These are phyloP conservation scores for Cyclostephanos invisitatus DNA, from an alignment of 108 stramenopile species.

Conservation along the genomic window DNA sequence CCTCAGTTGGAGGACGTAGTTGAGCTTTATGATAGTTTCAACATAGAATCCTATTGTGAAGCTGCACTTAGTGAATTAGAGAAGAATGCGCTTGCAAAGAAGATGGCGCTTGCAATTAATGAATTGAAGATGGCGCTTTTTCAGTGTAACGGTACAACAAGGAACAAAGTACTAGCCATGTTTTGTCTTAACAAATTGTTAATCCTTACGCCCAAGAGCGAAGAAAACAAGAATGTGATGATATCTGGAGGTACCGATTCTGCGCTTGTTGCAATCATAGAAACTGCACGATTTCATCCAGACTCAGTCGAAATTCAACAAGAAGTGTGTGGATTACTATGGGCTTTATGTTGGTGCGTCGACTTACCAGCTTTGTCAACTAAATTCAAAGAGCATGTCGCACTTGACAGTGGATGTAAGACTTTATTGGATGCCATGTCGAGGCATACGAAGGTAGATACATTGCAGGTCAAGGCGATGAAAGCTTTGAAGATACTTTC, in stretches of 20 bases:
- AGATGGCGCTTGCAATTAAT: no score
- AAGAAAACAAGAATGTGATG: conserved; percentile 31
- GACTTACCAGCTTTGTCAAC: conserved; percentile 12
- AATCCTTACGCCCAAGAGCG: conserved; percentile 31
- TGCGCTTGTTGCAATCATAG: conserved; percentile 41
- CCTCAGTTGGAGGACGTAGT: conserved; percentile 13
- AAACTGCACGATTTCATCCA: conserved; percentile 49
- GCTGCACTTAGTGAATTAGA: conserved; percentile 23
- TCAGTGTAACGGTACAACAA: conserved; percentile 5
- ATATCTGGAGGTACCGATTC: conserved; percentile 21
- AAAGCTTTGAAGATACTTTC: conserved; percentile 41
- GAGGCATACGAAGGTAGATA: conserved; percentile 17
- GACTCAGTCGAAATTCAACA: conserved; percentile 30
- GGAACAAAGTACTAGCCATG: conserved; percentile 21
- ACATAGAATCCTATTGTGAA: conserved; percentile 11
- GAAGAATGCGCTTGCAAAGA: no score
- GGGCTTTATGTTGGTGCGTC: neutral
- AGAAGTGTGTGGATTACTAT: conserved; percentile 36
- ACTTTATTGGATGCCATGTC: conserved; percentile 33
- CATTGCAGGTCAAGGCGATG: conserved; percentile 36
- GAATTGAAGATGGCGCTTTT: conserved; percentile 11
- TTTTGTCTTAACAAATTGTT: conserved; percentile 36
- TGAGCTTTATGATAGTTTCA: conserved; percentile 16
- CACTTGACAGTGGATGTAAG: conserved; percentile 32
- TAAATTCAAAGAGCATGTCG: conserved; percentile 32